Evolutionary conservation across 1,284 basidiomycete species (phyloP).

Genomic region (Takashimella tepidaria): DNA sequence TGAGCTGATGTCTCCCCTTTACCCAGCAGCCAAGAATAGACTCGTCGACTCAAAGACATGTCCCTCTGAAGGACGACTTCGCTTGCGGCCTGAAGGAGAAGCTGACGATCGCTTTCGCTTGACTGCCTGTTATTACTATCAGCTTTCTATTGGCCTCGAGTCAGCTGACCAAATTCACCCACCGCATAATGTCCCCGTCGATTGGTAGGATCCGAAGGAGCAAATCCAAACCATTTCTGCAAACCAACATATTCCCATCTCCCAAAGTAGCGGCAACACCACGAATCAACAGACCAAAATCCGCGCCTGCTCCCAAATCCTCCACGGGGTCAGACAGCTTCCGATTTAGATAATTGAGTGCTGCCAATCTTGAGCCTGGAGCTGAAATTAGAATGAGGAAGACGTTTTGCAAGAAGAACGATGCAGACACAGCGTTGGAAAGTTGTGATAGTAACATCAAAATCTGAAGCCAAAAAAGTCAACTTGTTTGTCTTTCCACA

Average conservation of each 20-base stretch:
- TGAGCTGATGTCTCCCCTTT: constrained; percentile 66
- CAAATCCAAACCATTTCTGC: constrained; percentile 74
- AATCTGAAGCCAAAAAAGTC: constrained; percentile 58
- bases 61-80: constrained; percentile 86
- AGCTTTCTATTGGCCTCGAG: background rate
- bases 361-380: constrained; percentile 76
- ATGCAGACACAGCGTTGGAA: constrained; percentile 70
- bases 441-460: constrained; percentile 73
- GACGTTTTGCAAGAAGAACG: constrained; percentile 92
- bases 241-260: constrained; percentile 82
- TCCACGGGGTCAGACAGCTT: constrained; percentile 56
- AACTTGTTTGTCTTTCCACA: no score
- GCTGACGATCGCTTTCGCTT: constrained; percentile 59
- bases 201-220: constrained; percentile 67
- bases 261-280: constrained; percentile 83
- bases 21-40: constrained; percentile 91
- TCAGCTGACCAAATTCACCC: no score
- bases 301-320: constrained; percentile 53
- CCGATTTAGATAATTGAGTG: constrained; percentile 79
- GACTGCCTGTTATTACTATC: constrained; percentile 36
- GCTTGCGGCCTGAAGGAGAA: constrained; percentile 71
- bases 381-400: constrained; percentile 91
- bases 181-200: constrained; percentile 65
- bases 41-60: constrained; percentile 81
- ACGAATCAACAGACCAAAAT: constrained; percentile 86